A percentile compares a stretch with the other conserved stretches of the same genome.
phyloP scores from a whole-genome alignment of 2,329 filamentous ascomycete genomes.

The Colletotrichum sp. region DNA sequence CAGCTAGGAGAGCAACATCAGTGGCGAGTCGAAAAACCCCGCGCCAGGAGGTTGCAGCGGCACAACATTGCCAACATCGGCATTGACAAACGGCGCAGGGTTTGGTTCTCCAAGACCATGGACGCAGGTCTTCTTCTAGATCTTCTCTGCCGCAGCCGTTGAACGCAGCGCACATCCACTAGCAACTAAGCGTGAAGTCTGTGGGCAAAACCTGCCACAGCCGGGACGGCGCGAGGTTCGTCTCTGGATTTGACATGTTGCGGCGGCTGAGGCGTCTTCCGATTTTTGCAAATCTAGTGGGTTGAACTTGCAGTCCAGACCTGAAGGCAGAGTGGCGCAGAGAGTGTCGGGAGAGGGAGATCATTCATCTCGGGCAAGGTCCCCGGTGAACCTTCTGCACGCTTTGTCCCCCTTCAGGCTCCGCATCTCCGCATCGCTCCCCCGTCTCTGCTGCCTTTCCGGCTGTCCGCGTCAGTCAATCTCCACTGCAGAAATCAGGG shows the following conservation, averaged over 20 bases:
- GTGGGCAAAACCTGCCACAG: background rate
- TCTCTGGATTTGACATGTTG: background rate
- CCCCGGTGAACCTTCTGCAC: background rate
- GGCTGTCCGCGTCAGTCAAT: background rate
- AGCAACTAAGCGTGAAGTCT: background rate
- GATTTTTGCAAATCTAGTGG: background rate
- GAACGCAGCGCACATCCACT: background rate
- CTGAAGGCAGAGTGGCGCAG: background rate
- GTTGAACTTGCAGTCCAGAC: background rate
- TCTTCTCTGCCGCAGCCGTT: background rate
- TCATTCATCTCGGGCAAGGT: background rate
- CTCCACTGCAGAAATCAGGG: background rate
- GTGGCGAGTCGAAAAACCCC: background rate
- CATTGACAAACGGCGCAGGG: background rate
- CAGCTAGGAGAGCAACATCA: background rate
- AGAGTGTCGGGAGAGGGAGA: background rate
- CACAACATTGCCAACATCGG: background rate
- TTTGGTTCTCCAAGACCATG: background rate
- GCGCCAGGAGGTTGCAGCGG: background rate
- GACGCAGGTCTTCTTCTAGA: background rate
- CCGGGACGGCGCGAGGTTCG: background rate
- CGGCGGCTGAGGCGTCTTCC: background rate
- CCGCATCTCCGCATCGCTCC: background rate
- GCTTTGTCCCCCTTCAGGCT: background rate
- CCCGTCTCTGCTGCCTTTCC: background rate